Base-by-base conservation (phyloP, 2,329 filamentous ascomycete genomes). In the Tolypocladium nubicola region DNA sequence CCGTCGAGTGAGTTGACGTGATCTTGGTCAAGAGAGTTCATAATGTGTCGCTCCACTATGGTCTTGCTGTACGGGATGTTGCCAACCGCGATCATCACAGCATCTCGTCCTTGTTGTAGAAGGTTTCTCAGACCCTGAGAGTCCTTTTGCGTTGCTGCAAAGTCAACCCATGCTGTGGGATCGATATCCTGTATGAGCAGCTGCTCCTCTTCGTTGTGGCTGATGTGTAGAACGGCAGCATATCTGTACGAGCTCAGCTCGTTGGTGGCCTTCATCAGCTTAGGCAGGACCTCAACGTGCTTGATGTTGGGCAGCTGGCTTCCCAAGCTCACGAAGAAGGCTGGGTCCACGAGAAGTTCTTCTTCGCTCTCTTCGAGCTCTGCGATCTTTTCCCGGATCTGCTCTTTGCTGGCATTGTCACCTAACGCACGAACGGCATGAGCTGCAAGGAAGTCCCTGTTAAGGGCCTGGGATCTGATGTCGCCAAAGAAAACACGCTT, bases 241-340 rank as follows among this genome's bases (percentile, higher is more conserved):
- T 67, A 70, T 1, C 67, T 66, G 45, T 67, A 69, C 6, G 53
- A 59, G 56, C 63, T 68, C 14, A 70, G 60, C 40, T 70, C 68
- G 37, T 69, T 69, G 14, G 63, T 65, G 0, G 66, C 66, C 14
- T 53, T 35, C 64, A 70, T 67, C 10, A 21, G 55, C 58, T 69
- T 70, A 5, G 67, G 67, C 0, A 69, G 19, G 19, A 70, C 63
- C 45, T 68, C 67, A 3, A 69, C 65, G 37, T 68, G 66, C 14
- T 58, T 52, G 5, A 69, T 26, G 39, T 66, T 40, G 2, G 60
- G 61, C 1, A 64, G 19, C 3, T 26, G 57, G 2, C 1, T n/a
- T 2, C 49, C 7, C 1, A 66, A 52, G 0, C 21, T 30, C 0
- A 63, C 65, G 52, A 66, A 66, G 52, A 64, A 66, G 4, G 58